phyloP scores from a whole-genome alignment of 164 flowering plant species.

The Amborella trichopoda region DNA sequence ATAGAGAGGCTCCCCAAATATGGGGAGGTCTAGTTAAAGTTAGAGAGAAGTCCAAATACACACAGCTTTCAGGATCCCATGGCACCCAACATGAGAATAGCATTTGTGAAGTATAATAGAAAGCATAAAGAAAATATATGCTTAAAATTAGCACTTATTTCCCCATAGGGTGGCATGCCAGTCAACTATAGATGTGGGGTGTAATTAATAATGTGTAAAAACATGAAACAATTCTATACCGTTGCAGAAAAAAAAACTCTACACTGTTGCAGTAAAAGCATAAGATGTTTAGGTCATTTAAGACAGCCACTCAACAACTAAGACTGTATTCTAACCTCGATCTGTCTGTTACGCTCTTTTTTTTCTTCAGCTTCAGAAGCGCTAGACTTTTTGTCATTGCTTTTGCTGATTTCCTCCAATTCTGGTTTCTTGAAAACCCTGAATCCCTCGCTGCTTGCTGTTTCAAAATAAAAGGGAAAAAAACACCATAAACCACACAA shows the following conservation, averaged over 20 bases:
- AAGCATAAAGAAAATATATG: too few relatives aligned
- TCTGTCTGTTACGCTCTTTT: constrained; percentile 49
- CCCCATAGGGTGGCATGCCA: too few relatives aligned
- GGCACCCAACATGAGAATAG: too few relatives aligned
- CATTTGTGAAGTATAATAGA: too few relatives aligned
- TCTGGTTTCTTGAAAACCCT: constrained; percentile 54
- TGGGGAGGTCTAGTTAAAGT: too few relatives aligned
- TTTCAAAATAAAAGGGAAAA: constrained; percentile 4
- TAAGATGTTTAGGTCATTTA: too few relatives aligned
- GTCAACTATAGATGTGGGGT: not conserved
- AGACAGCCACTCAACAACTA: too few relatives aligned
- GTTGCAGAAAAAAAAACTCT: not conserved
- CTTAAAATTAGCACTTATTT: too few relatives aligned
- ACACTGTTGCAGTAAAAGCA: not conserved
- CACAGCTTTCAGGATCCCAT: too few relatives aligned
- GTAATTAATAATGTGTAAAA: not conserved
- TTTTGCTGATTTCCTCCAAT: constrained; percentile 7
- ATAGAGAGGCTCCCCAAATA: too few relatives aligned
- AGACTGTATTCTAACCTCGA: too few relatives aligned
- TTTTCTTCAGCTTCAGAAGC: constrained; percentile 15
- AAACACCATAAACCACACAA: not conserved
- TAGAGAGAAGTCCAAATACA: too few relatives aligned
- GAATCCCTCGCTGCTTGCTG: constrained; percentile 59
- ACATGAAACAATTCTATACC: not conserved
- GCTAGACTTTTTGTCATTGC: constrained; percentile 11